Evolutionary conservation across 2,329 filamentous ascomycete genomes (phyloP), one percentile per base, ranked within the genome.

Genomic region (Cercospora nicotianae): DNA sequence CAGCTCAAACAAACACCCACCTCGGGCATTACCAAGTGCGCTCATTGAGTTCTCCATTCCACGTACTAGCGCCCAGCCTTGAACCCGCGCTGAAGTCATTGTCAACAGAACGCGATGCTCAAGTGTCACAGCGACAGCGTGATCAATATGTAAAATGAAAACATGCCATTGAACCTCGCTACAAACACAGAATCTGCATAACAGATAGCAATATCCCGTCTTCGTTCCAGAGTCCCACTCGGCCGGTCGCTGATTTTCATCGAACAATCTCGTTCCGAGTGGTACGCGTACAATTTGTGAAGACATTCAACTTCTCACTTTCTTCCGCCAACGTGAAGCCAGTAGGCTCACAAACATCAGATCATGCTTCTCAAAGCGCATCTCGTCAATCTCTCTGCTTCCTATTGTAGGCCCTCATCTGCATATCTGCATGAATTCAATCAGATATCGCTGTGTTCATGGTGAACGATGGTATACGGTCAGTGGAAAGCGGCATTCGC

Each of bases 181-280:
- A 65, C 33, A 65, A 51, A 65, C 55, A 65, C 55, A 61, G 23
- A 12, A 61, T 55, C 48, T 60, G 55, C 63, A 60, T 51, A 53
- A 18, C 36, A 65, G 16, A 65, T 53, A 65, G 28, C 60, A 64
- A 67, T 66, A 64, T 60, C 36, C 42, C 53, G 23, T 60, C 60
- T 31, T 51, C 60, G 3, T 60, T 51, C 39, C 16, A n/a, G 20
- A 39, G 26, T 39, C 33, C 33, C 5, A 91, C 31, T 61, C 59
- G 33, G 18, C 51, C 30, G 51, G 33, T 33, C 26, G 53, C 53
- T 57, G 53, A 57, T 31, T 57, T 64, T 64, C 36, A 60, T 65
- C 48, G 51, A 51, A 31, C 57, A 60, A 39, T 23, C 33, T 39
- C 45, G 45, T 6, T 20, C 20, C 53, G 23, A 39, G 23, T 48